phyloP scores from a whole-genome alignment of 805 yeast species.

The Candida ascalaphidarum region DNA sequence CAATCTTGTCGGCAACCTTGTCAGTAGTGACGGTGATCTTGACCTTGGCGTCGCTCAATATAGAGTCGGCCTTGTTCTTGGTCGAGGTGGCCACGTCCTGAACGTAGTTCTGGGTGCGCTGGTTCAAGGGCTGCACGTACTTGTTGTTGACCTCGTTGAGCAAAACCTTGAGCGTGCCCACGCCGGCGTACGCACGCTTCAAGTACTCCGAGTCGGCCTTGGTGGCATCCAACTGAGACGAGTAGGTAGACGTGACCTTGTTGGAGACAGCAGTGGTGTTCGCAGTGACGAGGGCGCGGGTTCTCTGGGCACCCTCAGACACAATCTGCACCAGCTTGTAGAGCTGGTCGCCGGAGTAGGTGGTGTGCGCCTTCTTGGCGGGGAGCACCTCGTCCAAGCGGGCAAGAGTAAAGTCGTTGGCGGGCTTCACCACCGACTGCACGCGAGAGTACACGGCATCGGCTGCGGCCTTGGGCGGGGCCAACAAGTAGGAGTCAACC shows the following conservation, averaged over 20 bases:
- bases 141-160: constrained; percentile 24
- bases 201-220: constrained; percentile 17
- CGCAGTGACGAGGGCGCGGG: constrained; percentile 16
- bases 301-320: constrained; percentile 11
- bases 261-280: constrained; percentile 19
- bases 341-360: too few relatives aligned
- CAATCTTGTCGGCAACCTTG: constrained; percentile 2
- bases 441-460: constrained; percentile 6
- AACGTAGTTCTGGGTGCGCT: constrained; percentile 31
- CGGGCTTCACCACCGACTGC: too few relatives aligned
- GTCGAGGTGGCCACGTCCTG: constrained; percentile 24
- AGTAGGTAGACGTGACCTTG: constrained; percentile 23
- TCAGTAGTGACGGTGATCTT: constrained; percentile 14
- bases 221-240: constrained; percentile 10
- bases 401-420: constrained; percentile 14
- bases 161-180: constrained; percentile 24
- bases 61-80: constrained; percentile 24
- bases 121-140: constrained; percentile 30
- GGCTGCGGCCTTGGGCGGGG: constrained; percentile 5
- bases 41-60: too few relatives aligned
- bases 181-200: constrained; percentile 26
- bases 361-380: too few relatives aligned
- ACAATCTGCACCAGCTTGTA: constrained; percentile 13
- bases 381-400: constrained; percentile 15
- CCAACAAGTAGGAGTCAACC: constrained; percentile 7